Evolutionary conservation across 2,329 filamentous ascomycete genomes (phyloP), one percentile per base, ranked within the genome.

Genomic region (Colletotrichum nymphaeae): DNA sequence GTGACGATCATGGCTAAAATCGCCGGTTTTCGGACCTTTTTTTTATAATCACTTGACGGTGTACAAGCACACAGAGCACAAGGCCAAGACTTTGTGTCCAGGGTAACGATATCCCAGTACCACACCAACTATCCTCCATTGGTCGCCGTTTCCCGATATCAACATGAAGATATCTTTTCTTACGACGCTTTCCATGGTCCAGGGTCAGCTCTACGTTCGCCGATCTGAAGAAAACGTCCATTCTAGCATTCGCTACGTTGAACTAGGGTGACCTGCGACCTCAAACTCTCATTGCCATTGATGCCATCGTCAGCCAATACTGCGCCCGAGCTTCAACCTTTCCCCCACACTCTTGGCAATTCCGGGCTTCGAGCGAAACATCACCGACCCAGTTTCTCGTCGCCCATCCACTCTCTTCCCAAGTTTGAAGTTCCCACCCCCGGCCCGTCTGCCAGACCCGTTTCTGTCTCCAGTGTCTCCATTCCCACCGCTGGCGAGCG

Each of bases 291-390:
- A 8, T 58, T 28, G 30, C 22, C 22, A 37, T 37, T 63, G 57
- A 49, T 35, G 32, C 42, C 42, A 56, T 46, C 55, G 32, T 32
- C 46, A 32, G 28, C 63, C 35, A 42, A 49, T 58, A 28, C 49
- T 22, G 55, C 55, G 12, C 63, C 63, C 26, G 24, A 67, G 32
- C 64, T 68, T 55, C 58, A 32, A 32, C 16, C 28, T 19, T 46
- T 60, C 57, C 63, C 63, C 56, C 63, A 28, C 52, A 30, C 11
- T 37, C 58, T 64, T 63, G 65, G 58, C 69, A 69, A 72, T 35
- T 59, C 70, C 66, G 66, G 59, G 55, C 59, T 70, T 73, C 70
- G 66, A 69, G 70, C 70, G 70, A 70, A 73, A 73, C 70, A 73
- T 73, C 70, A 37, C 70, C 70, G 60, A 69, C 67, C 68, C 66